A percentile compares a stretch with the other conserved stretches of the same genome.
Evolutionary conservation across 495 filamentous ascomycete genomes (phyloP).

Genomic region (Podospora conica): DNA sequence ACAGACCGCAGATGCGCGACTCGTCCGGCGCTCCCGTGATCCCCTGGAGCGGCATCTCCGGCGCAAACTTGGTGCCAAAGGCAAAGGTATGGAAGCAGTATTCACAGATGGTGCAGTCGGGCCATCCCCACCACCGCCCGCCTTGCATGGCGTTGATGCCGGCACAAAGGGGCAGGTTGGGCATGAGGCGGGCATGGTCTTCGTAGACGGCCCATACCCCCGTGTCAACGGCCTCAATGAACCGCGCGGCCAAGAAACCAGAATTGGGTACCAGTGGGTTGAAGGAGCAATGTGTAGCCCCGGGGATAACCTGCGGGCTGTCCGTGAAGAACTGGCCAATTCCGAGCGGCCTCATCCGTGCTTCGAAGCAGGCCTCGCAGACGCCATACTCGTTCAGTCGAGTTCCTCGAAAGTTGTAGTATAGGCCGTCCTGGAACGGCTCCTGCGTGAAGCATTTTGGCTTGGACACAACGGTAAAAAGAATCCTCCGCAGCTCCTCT

Average conservation of each 20-base stretch:
- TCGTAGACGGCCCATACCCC: slow-evolving; percentile 3
- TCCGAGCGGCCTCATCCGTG: neutral
- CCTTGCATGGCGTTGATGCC: slow-evolving; percentile 5
- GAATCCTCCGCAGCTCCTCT: neutral
- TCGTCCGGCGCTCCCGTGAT: neutral
- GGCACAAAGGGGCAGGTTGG: neutral
- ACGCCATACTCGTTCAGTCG: neutral
- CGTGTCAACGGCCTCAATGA: neutral
- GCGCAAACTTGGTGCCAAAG: neutral
- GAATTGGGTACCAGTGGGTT: neutral
- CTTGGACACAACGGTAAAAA: neutral
- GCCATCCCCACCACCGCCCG: slow-evolving; percentile 5
- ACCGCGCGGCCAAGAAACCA: neutral
- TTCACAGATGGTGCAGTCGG: slow-evolving; percentile 2
- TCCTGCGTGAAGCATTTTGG: neutral
- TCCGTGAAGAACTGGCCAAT: slow-evolving; percentile 1
- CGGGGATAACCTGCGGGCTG: neutral
- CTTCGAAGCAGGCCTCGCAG: slow-evolving; percentile 3
- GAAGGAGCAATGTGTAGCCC: neutral
- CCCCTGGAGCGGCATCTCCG: slow-evolving; percentile 1
- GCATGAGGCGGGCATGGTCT: neutral
- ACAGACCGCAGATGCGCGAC: neutral
- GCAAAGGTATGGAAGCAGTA: neutral
- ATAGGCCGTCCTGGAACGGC: neutral
- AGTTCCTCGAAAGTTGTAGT: slow-evolving; percentile 1